phyloP scores from a whole-genome alignment of 805 yeast genomes.

The Metschnikowia kofuensis region DNA sequence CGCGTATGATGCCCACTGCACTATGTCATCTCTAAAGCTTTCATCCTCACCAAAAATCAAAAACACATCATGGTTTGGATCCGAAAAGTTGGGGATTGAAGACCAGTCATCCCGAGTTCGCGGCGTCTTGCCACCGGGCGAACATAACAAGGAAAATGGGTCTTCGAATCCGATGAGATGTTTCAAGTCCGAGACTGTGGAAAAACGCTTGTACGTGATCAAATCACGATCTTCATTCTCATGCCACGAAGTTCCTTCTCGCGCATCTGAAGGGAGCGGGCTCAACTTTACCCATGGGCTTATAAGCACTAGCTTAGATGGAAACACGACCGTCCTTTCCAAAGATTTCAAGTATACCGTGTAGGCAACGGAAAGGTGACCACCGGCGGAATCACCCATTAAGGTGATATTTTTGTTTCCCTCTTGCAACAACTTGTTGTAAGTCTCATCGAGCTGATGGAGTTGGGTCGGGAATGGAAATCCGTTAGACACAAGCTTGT shows the following conservation, averaged over 20 bases:
- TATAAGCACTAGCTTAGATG: slow-evolving; percentile 26
- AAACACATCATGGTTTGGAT: slow-evolving; percentile 26
- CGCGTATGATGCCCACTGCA: slow-evolving; percentile 34
- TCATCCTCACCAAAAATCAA: slow-evolving; percentile 42
- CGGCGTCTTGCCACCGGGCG: slow-evolving; percentile 27
- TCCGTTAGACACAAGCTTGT: slow-evolving; percentile 30
- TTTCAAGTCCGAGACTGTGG: slow-evolving; percentile 7
- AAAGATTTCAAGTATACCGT: slow-evolving; percentile 25
- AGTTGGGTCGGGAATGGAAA: slow-evolving; percentile 32
- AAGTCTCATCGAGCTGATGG: slow-evolving; percentile 28
- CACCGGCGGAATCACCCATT: slow-evolving; percentile 46
- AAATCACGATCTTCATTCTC: slow-evolving; percentile 24
- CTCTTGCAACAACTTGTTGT: slow-evolving; percentile 18
- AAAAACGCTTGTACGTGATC: slow-evolving; percentile 13
- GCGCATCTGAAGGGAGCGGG: slow-evolving; percentile 20
- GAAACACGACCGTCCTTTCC: slow-evolving; percentile 20
- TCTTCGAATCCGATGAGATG: slow-evolving; percentile 13
- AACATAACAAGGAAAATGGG: slow-evolving; percentile 16
- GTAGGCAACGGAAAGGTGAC: slow-evolving; percentile 31
- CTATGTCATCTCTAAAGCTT: slow-evolving; percentile 38
- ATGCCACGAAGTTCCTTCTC: slow-evolving; percentile 33
- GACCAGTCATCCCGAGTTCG: slow-evolving; percentile 29
- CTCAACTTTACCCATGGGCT: slow-evolving; percentile 40
- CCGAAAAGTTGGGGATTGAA: slow-evolving; percentile 28
- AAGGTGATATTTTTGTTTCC: slow-evolving; percentile 29